Base-by-base conservation (phyloP, 352 stramenopile species). In the Phytopythium vexans region DNA sequence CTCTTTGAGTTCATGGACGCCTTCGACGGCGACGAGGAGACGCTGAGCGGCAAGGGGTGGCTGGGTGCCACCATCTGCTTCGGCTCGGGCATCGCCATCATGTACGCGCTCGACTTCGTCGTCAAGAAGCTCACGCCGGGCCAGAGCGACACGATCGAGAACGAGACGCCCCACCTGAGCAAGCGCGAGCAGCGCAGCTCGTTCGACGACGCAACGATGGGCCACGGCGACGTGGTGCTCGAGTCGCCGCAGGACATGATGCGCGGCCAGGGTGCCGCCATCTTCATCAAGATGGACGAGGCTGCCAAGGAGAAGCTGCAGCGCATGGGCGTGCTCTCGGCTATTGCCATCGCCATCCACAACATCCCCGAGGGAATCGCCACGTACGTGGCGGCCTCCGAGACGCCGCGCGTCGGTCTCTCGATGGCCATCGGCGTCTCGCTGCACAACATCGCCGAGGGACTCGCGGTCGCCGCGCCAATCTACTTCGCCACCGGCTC, bases 401-500 rank as follows among this genome's bases (percentile, higher is more conserved):
- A 93, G 21, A 84, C 98, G 62, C 88, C 92, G 8, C 70, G 60
- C 3, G 82, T 98, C 4, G 96, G 94, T 31, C 49, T 86, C 8
- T 80, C 92, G 6, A 80, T 98, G 39, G 94, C 93, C 1, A 76
- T 98, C 38, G 93, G 88, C 35, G 98, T 98, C 58, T 92, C 77
- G 0, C 91, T 98, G 34, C 95, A 98, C 71, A 99, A 99, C 61
- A 97, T 99, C 51, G 95, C 96, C 3, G 96, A 99, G 54, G 96
- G 96, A 0, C 72, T 98, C 34, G 97, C 92, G 45, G 89, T 99
- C 11, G 90, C 95, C 11, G 82, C 98, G 9, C 95, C 96, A 3
- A 96, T 99, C 32, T 99, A 98, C 68, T 99, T 98, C 54, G 93
- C 95, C 2, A 98, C 96, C 6, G 93, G 94, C 6, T 97, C 88